These are phyloP conservation scores for Chytridium lagenaria DNA, from an alignment of 371 early-diverging fungal species.

Conservation along the genomic window DNA sequence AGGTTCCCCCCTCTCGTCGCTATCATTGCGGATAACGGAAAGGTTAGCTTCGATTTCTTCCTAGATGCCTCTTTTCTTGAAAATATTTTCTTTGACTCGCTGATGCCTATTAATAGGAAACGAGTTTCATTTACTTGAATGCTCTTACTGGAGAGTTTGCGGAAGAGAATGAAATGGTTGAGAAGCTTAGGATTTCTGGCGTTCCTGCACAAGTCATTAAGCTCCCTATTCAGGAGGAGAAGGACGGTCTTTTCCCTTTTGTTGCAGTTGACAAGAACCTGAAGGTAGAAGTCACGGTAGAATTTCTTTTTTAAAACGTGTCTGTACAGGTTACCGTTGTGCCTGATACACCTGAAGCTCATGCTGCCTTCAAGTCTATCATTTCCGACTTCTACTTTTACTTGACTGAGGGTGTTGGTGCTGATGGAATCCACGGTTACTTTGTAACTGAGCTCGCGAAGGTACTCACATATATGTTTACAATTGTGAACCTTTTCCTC, in stretches of 20 bases:
- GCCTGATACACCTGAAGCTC: slow-evolving; percentile 62
- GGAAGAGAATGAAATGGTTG: neutral
- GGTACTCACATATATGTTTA: neutral
- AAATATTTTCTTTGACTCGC: too few relatives aligned
- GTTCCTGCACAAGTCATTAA: slow-evolving; percentile 27
- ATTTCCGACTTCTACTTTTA: slow-evolving; percentile 65
- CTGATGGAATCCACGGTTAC: slow-evolving; percentile 30
- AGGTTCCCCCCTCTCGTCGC: slow-evolving; percentile 80
- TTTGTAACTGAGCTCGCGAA: slow-evolving; percentile 4
- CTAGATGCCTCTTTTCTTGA: too few relatives aligned
- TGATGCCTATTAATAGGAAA: slow-evolving; percentile 17
- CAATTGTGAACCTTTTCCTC: neutral
- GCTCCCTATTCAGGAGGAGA: slow-evolving; percentile 72
- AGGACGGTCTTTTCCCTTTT: slow-evolving; percentile 67
- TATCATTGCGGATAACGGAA: slow-evolving; percentile 57
- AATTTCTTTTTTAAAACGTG: slow-evolving; percentile 1
- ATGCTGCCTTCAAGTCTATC: slow-evolving; percentile 57
- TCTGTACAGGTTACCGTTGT: slow-evolving; percentile 60
- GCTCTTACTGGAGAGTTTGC: slow-evolving; percentile 28
- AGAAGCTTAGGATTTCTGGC: neutral
- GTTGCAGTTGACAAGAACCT: slow-evolving; percentile 66
- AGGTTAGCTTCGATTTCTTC: slow-evolving; percentile 50
- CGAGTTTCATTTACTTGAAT: slow-evolving; percentile 20
- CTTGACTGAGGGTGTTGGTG: slow-evolving; percentile 46
- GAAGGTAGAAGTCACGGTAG: slow-evolving; percentile 36